A percentile compares a stretch with the other conserved stretches of the same genome.
Conservation (phyloP, 2,329 filamentous ascomycete species). For the Bertia moriformis region DNA sequence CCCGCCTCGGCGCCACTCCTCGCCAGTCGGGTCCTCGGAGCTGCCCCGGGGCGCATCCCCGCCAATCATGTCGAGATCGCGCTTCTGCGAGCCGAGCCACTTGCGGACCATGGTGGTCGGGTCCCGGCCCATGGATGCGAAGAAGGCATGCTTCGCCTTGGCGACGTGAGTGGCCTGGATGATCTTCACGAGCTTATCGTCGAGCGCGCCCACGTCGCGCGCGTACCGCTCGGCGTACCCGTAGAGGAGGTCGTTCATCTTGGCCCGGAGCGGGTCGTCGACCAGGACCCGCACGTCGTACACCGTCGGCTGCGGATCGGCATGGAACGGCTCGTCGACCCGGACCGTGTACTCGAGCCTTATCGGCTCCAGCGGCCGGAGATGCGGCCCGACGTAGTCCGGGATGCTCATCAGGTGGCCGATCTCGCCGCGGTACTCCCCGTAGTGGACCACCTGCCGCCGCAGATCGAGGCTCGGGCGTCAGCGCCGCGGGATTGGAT, state of each 20-base stretch:
- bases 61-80: conserved; percentile 75
- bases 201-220: conserved; percentile 62
- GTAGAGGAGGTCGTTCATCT: conserved; percentile 57
- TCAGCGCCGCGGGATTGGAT: conserved; percentile 1
- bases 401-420: conserved; percentile 77
- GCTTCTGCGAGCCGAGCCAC: conserved; percentile 83
- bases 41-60: conserved; percentile 62
- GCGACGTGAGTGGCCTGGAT: conserved; percentile 71
- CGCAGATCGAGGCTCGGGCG: conserved; percentile 1
- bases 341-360: conserved; percentile 84
- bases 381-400: conserved; percentile 65
- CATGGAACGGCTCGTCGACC: conserved; percentile 72
- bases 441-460: neutral
- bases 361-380: conserved; percentile 67
- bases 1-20: conserved; percentile 58
- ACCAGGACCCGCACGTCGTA: conserved; percentile 80
- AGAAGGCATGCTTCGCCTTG: conserved; percentile 83
- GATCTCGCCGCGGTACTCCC: conserved; percentile 39
- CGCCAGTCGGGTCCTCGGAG: conserved; percentile 35
- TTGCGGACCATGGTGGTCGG: conserved; percentile 71
- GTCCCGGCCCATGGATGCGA: conserved; percentile 63
- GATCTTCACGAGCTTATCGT: conserved; percentile 73
- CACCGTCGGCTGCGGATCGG: conserved; percentile 61
- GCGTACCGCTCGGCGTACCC: conserved; percentile 57
- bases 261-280: conserved; percentile 64